A percentile compares a stretch with the other conserved stretches of the same genome.
Conservation (phyloP, 371 early-diverging fungal species). For the Lichtheimia hyalospora region DNA sequence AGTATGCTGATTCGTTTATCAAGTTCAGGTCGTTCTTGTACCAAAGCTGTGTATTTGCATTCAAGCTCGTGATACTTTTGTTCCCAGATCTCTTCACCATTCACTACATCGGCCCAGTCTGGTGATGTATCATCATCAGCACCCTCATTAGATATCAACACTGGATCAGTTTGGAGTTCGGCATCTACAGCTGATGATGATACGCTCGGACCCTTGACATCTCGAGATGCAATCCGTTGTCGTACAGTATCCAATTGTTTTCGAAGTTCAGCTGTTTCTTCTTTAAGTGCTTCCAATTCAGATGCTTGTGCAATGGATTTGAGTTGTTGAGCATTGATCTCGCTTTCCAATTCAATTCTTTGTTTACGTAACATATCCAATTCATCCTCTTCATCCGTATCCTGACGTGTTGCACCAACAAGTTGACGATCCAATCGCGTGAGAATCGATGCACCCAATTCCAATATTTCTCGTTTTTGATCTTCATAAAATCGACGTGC, state of each 20-base stretch:
- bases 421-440: slow-evolving; percentile 17
- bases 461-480: slow-evolving; percentile 36
- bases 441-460: slow-evolving; percentile 21
- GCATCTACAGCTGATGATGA: background rate
- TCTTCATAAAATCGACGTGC: slow-evolving; percentile 38
- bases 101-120: background rate
- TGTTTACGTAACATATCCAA: slow-evolving; percentile 15
- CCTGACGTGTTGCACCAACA: background rate
- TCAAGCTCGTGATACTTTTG: slow-evolving; percentile 4
- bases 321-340: slow-evolving; percentile 14
- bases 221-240: slow-evolving; percentile 9
- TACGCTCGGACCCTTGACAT: background rate
- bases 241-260: slow-evolving; percentile 2
- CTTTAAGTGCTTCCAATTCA: slow-evolving; percentile 22
- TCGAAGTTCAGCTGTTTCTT: slow-evolving; percentile 18
- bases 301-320: slow-evolving; percentile 23
- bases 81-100: slow-evolving; percentile 2
- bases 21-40: background rate
- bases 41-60: background rate
- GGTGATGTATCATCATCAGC: background rate
- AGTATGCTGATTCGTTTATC: background rate
- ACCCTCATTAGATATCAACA: background rate
- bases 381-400: slow-evolving; percentile 11
- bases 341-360: slow-evolving; percentile 23
- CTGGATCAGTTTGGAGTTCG: background rate